Evolutionary conservation across 495 filamentous ascomycete species (phyloP).

Genomic region (Cudoniella acicularis): DNA sequence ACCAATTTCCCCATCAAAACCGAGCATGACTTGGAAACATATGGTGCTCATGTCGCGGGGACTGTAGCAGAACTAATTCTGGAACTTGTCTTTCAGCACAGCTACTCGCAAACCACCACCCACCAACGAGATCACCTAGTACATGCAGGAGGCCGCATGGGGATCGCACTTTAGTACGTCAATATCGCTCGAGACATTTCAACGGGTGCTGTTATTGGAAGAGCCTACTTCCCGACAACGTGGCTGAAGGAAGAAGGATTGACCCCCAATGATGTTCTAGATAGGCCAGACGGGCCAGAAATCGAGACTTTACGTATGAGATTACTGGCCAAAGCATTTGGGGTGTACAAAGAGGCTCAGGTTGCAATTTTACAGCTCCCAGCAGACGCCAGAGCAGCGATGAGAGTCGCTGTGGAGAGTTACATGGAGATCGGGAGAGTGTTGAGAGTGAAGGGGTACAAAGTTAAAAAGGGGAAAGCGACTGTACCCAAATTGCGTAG

Average conservation of each 20-base stretch:
- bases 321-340: constrained; percentile 53
- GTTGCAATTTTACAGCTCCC: constrained; percentile 55
- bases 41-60: constrained; percentile 59
- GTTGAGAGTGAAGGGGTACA: constrained; percentile 38
- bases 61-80: constrained; percentile 65
- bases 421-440: constrained; percentile 71
- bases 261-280: constrained; percentile 47
- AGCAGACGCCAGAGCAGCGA: constrained; percentile 48
- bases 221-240: constrained; percentile 58
- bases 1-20: constrained; percentile 49
- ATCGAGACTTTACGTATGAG: constrained; percentile 45
- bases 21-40: constrained; percentile 51
- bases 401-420: constrained; percentile 65
- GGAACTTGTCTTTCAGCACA: constrained; percentile 56
- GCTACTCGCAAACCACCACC: constrained; percentile 14
- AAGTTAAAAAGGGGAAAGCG: constrained; percentile 49
- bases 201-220: constrained; percentile 54
- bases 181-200: constrained; percentile 68
- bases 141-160: constrained; percentile 55
- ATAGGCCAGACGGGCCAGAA: constrained; percentile 33
- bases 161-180: constrained; percentile 63
- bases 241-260: constrained; percentile 58
- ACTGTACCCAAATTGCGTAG: constrained; percentile 54
- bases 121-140: constrained; percentile 31
- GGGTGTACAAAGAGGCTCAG: constrained; percentile 44